Conservation (phyloP, 139 green algal genomes). For the Nannochloris sp. region DNA sequence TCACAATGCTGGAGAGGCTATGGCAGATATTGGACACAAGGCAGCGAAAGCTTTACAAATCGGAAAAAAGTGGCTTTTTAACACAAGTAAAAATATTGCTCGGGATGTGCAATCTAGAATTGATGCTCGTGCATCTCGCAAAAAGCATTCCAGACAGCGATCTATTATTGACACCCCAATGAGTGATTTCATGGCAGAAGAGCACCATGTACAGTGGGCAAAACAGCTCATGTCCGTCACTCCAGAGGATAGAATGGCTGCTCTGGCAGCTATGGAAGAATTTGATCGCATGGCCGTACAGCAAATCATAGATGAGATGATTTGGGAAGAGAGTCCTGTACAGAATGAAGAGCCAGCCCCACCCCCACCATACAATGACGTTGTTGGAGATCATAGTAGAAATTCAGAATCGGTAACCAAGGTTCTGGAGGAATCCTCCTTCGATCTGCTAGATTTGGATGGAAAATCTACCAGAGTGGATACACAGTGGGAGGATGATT, state of each 20-base stretch:
- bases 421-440: neutral
- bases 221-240: constrained; percentile 21
- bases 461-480: neutral
- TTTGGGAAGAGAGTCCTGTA: constrained; percentile 8
- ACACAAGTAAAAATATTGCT: constrained; percentile 23
- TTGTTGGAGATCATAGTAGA: neutral
- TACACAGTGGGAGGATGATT: neutral
- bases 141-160: neutral
- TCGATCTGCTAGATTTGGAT: neutral
- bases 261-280: constrained; percentile 30
- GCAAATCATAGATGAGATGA: constrained; percentile 29
- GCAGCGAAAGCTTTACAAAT: constrained; percentile 20
- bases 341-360: neutral
- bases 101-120: constrained; percentile 20
- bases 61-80: constrained; percentile 26
- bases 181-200: neutral
- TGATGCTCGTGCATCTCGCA: neutral
- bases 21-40: constrained; percentile 12
- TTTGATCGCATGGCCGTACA: constrained; percentile 34
- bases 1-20: constrained; percentile 1
- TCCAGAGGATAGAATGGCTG: constrained; percentile 5
- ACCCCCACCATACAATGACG: constrained; percentile 4
- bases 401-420: neutral
- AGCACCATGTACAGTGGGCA: constrained; percentile 34
- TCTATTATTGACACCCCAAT: neutral